Evolutionary conservation across 768 basidiomycete species (phyloP), one percentile per base, ranked within the genome.

Genomic region (Xerocomus brunneocitrinus): DNA sequence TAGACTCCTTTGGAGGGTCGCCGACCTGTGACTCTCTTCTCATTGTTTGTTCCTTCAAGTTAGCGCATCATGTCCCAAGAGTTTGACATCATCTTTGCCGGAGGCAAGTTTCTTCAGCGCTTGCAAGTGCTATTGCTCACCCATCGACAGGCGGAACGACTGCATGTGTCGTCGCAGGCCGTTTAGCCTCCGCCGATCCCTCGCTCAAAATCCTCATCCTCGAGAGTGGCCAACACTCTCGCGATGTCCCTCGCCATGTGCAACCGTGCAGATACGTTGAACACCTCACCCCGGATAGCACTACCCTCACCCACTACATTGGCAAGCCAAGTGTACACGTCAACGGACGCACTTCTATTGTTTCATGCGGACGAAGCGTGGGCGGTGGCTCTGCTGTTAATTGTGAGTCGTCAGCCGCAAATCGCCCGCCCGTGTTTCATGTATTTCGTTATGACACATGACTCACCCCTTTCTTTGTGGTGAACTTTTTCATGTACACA

Each of bases 161-260:
- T 7, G 69, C 64, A 9, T 64, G 63, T 40, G 56, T 71, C n/a
- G 54, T 56, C 4, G 66, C 69, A 22, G 64, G 63, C 3, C 63
- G 69, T 16, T 55, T 70, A 7, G 59, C 59, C 10, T 50, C 54
- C 0, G 62, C 60, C 3, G 59, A 67, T 31, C 65, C 69, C 4
- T 52, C 55, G 5, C 63, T 67, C 39, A 65, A 54, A 45, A 66
- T 70, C 28, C 57, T 67, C 9, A 16, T 69, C 22, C 55, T 69
- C 9, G 67, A 69, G 47, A 54, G 54, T 8, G 68, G 68, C 3
- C 58, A 56, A 19, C 58, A 59, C 38, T 58, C 62, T 2, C 53
- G 59, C 28, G 56, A 62, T 19, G 45, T 62, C 38, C 55, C 52
- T 32, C 47, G 44, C 10, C 62, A 68, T 34, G 49, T 56, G 8